phyloP scores from a whole-genome alignment of 2,329 filamentous ascomycete species.

The Aschersonia sp. region DNA sequence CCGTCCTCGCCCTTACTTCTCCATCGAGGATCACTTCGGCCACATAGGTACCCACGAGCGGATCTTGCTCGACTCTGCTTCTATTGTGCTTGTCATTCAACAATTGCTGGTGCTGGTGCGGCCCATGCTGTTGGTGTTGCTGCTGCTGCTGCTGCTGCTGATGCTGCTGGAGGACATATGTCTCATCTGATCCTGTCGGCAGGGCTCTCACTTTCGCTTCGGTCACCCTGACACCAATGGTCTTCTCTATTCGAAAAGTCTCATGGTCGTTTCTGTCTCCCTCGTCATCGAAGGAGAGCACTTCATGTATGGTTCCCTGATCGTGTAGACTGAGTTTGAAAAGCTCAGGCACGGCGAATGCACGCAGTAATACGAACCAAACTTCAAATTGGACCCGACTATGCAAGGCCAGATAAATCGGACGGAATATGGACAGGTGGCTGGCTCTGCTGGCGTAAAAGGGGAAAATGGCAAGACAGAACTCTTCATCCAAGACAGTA shows the following conservation, averaged over 20 bases:
- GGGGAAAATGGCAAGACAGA: constrained; percentile 89
- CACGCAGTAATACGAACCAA: constrained; percentile 85
- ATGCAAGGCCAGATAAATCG: constrained; percentile 79
- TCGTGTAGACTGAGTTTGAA: constrained; percentile 48
- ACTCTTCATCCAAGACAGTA: constrained; percentile 84
- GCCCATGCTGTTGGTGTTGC: neutral
- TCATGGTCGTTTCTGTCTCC: constrained; percentile 25
- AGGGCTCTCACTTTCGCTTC: constrained; percentile 44
- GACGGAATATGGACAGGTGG: constrained; percentile 64
- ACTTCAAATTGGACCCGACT: constrained; percentile 87
- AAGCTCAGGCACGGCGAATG: constrained; percentile 83
- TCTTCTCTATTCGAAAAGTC: constrained; percentile 48
- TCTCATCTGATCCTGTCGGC: constrained; percentile 9
- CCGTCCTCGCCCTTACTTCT: constrained; percentile 63
- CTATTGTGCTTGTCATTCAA: neutral
- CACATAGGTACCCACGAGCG: constrained; percentile 53
- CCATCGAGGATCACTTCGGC: constrained; percentile 70
- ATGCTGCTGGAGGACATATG: constrained; percentile 8
- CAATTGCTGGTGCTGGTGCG: neutral
- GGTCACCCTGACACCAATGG: constrained; percentile 40
- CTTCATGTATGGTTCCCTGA: constrained; percentile 26
- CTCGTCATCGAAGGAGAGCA: constrained; percentile 18
- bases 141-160: neutral
- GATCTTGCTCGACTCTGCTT: constrained; percentile 21
- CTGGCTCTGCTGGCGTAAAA: constrained; percentile 70